A percentile compares a stretch with the other conserved stretches of the same genome.
phyloP scores from a whole-genome alignment of 108 stramenopile species.

The Schizochytrium sp. region DNA sequence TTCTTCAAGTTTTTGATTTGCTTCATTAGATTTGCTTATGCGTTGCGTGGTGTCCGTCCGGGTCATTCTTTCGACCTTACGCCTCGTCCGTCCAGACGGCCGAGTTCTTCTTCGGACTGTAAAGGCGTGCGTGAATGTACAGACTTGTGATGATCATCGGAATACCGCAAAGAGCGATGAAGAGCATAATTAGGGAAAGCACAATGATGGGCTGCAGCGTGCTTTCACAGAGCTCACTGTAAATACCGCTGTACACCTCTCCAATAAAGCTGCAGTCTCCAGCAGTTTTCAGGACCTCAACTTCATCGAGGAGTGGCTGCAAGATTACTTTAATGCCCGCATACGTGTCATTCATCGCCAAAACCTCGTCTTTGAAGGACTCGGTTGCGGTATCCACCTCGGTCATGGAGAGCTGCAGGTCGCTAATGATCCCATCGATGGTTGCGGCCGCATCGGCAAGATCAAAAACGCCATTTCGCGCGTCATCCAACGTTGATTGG shows the following conservation, averaged over 20 bases:
- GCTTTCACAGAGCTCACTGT: neutral
- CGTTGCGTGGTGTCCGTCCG: too few species aligned
- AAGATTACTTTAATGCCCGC: neutral
- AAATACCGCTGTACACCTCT: neutral
- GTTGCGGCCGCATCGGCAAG: neutral
- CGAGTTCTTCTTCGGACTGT: neutral
- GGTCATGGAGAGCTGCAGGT: neutral
- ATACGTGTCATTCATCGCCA: neutral
- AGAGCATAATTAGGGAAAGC: neutral
- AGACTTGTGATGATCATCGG: neutral
- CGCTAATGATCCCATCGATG: neutral
- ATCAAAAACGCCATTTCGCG: neutral
- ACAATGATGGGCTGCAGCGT: neutral
- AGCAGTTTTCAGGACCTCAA: neutral
- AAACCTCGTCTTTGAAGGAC: neutral
- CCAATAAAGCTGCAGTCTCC: neutral
- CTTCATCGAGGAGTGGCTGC: neutral
- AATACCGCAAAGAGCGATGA: neutral
- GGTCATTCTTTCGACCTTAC: neutral
- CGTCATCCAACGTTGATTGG: neutral
- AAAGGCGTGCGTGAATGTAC: neutral
- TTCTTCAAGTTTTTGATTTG: too few species aligned
- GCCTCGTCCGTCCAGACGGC: slow-evolving; percentile 7
- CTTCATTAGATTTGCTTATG: too few species aligned
- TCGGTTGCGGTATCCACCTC: neutral